Percentiles rank a stretch among this genome's conserved stretches.
Evolutionary conservation across 768 basidiomycete species (phyloP).

Genomic region (Exsudoporus frostii): DNA sequence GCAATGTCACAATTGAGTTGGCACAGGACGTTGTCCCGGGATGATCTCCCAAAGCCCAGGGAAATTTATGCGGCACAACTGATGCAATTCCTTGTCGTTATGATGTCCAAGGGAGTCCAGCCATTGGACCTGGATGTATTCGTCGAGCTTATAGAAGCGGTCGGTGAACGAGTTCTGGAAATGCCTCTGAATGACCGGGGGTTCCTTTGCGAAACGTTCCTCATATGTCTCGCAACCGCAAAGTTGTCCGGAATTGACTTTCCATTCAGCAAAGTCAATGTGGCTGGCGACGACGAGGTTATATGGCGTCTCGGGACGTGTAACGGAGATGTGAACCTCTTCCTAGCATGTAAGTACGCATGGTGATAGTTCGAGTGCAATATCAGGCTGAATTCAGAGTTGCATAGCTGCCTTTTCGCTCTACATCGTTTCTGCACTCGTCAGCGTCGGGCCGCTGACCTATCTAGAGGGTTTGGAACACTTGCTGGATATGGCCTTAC

Average conservation of each 20-base stretch:
- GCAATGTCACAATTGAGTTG: background rate
- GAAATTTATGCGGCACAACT: constrained; percentile 14
- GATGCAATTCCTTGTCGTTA: constrained; percentile 26
- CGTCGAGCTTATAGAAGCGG: constrained; percentile 12
- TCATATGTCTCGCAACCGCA: constrained; percentile 35
- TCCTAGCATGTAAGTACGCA: constrained; percentile 39
- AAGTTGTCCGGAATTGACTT: constrained; percentile 12
- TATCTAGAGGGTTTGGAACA: constrained; percentile 44
- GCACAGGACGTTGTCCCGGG: constrained; percentile 14
- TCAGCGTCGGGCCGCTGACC: constrained; percentile 34
- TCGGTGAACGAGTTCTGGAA: constrained; percentile 16
- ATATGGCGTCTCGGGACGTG: constrained; percentile 38
- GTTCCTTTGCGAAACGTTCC: constrained; percentile 34
- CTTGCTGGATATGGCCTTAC: constrained; percentile 46
- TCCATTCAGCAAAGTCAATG: background rate
- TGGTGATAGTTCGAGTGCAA: background rate
- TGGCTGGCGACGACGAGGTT: constrained; percentile 29
- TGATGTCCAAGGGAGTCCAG: constrained; percentile 20
- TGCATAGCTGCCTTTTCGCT: constrained; percentile 45
- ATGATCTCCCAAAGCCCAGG: background rate
- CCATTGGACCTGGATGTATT: background rate
- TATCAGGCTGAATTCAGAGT: background rate
- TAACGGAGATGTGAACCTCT: constrained; percentile 31
- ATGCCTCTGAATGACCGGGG: background rate
- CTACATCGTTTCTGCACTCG: constrained; percentile 35